Base-by-base conservation (phyloP, 75 land plant species). In the Cunninghamia lanceolata region DNA sequence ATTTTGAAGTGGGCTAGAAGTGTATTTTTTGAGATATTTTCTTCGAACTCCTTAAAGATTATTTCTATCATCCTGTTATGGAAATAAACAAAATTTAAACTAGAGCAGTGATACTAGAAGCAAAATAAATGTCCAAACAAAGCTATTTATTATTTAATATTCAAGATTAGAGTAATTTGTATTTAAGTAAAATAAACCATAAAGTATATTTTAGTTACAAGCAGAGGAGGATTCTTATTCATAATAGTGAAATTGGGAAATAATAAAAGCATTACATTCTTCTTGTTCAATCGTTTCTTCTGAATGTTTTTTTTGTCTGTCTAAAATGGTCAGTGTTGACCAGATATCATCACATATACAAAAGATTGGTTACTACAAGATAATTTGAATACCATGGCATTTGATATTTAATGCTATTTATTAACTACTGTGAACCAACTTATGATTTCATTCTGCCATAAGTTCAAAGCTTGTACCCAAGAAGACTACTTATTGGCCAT, bases 1-100 rank as follows among this genome's bases (percentile, higher is more conserved):
- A 97, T 93, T 86, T 90, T 94, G 91, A 98, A 98, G 79, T 92
- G 93, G 35, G 88, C 88, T 52, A 96, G 94, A 78, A 98, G 89
- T 52, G 92, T 89, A 66, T 92, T 94, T 70, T 91, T 91, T 50
- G 93, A 82, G 63, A 97, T 94, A 86, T 85, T 88, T 42, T 78
- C 87, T 63, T 97, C 96, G 53, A 98, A 89, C 86, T 95, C 94
- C 74, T 93, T 90, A 13, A 97, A 75, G 7, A 98, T 87, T 68
- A 89, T 94, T 36, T 91, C 90, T 81, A 96, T 97, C 66, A 94
- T 95, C 93, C 99, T 98, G 94, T 82, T 10, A 86, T 47, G 14
- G 32, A 76, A 85, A 34, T 53, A 83, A 83, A 83, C 14, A 66
- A 73, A 73, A 86, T 54, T 43, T 52, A 76, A 73, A 36, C 30